Evolutionary conservation across 176 grass and related monocot genomes (phyloP).

Genomic region (Ensete ventricosum): DNA sequence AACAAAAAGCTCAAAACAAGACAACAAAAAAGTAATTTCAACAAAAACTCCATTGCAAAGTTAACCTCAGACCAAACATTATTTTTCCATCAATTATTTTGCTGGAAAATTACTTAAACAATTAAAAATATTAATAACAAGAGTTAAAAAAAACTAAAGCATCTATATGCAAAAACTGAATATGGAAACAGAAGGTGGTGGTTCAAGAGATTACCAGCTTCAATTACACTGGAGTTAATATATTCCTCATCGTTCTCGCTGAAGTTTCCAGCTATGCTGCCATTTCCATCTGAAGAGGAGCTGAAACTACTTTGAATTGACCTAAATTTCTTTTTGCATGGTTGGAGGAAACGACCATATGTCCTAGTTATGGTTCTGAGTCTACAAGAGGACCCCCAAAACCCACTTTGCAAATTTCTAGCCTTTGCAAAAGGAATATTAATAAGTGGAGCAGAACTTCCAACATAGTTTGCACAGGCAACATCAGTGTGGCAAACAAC

Average conservation of each 20-base stretch:
- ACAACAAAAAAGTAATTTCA: neutral
- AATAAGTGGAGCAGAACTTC: slow-evolving; percentile 21
- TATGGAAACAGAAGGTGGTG: neutral
- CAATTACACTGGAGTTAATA: slow-evolving; percentile 67
- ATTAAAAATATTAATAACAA: neutral
- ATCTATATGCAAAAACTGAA: neutral
- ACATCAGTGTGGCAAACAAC: slow-evolving; percentile 28
- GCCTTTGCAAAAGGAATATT: slow-evolving; percentile 30
- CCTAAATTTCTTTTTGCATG: slow-evolving; percentile 30
- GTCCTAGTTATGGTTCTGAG: slow-evolving; percentile 24
- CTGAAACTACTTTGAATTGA: slow-evolving; percentile 35
- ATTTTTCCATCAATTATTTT: neutral
- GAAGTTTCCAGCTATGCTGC: slow-evolving; percentile 56
- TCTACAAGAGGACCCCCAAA: slow-evolving; percentile 21
- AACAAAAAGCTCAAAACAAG: neutral
- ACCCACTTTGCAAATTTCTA: slow-evolving; percentile 28
- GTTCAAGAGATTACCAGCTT: slow-evolving; percentile 44
- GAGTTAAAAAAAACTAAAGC: neutral
- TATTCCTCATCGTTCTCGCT: slow-evolving; percentile 74
- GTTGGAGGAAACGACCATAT: slow-evolving; percentile 17
- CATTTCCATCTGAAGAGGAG: slow-evolving; percentile 64
- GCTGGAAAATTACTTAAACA: neutral
- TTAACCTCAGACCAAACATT: neutral
- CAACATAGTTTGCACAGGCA: slow-evolving; percentile 13
- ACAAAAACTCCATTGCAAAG: neutral